phyloP scores from a whole-genome alignment of 129 eudicot genomes.

The Flaveria trinervia region DNA sequence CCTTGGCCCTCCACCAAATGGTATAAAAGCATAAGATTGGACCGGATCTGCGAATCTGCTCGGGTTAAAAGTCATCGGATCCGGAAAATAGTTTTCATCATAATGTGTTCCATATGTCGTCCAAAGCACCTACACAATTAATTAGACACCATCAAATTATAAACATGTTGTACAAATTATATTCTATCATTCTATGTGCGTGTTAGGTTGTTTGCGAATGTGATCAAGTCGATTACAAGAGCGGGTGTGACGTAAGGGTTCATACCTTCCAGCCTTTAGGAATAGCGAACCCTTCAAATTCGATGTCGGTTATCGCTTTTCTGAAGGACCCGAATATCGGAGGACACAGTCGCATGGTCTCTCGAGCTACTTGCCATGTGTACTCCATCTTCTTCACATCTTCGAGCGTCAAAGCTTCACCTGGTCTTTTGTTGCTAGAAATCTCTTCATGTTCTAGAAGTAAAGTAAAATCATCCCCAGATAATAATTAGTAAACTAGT shows the following conservation, averaged over 20 bases:
- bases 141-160: not conserved
- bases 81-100: slow-evolving; percentile 37
- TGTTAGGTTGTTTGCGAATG: too few relatives aligned
- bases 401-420: slow-evolving; percentile 12
- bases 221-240: too few relatives aligned
- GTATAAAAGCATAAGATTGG: slow-evolving; percentile 54
- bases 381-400: slow-evolving; percentile 39
- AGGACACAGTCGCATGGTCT: slow-evolving; percentile 73
- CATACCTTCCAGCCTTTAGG: slow-evolving; percentile 43
- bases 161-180: not conserved
- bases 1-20: slow-evolving; percentile 88
- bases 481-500: not conserved
- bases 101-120: slow-evolving; percentile 40
- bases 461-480: not conserved
- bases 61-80: slow-evolving; percentile 37
- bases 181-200: too few relatives aligned
- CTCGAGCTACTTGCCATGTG: slow-evolving; percentile 54
- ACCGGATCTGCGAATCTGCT: slow-evolving; percentile 33
- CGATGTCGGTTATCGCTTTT: slow-evolving; percentile 63
- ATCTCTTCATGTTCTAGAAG: slow-evolving; percentile 62
- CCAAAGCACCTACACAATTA: slow-evolving; percentile 32
- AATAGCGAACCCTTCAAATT: slow-evolving; percentile 31
- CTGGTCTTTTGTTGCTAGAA: slow-evolving; percentile 42
- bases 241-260: too few relatives aligned
- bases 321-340: slow-evolving; percentile 82